These are phyloP conservation scores for Acmispon strigosus DNA, from an alignment of 306 rosid species.

Conservation along the genomic window DNA sequence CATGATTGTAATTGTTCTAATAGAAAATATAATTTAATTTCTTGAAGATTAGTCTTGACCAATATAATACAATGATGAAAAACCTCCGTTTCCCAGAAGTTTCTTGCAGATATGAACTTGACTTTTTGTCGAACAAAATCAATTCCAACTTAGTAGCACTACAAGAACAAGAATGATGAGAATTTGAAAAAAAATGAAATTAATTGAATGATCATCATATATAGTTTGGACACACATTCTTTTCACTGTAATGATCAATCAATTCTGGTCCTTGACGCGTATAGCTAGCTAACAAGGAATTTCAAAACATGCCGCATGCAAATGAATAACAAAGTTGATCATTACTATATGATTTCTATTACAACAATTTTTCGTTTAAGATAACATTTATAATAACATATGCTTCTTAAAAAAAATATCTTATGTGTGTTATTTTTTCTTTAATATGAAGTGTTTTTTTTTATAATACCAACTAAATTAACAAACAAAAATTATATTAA, in stretches of 20 bases:
- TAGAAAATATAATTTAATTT: not conserved
- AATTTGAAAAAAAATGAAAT: constrained; percentile 18
- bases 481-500: too few species aligned
- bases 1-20: not conserved
- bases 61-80: constrained; percentile 11
- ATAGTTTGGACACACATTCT: constrained; percentile 10
- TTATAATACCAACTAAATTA: too few species aligned
- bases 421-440: too few species aligned
- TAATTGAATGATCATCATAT: not conserved
- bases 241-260: constrained; percentile 8
- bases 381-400: too few species aligned
- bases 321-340: not conserved
- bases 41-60: constrained; percentile 11
- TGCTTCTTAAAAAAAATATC: too few species aligned
- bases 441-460: too few species aligned
- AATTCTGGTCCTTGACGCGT: constrained; percentile 16
- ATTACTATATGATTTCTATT: not conserved
- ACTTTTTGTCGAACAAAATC: constrained; percentile 16
- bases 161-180: constrained; percentile 25
- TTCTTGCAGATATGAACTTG: constrained; percentile 21
- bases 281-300: not conserved
- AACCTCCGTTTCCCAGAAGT: constrained; percentile 18
- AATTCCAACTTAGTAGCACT: constrained; percentile 26
- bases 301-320: not conserved
- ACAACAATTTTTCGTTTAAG: not conserved